Conservation (phyloP, 805 yeast species). For the Lachancea meyersii region DNA sequence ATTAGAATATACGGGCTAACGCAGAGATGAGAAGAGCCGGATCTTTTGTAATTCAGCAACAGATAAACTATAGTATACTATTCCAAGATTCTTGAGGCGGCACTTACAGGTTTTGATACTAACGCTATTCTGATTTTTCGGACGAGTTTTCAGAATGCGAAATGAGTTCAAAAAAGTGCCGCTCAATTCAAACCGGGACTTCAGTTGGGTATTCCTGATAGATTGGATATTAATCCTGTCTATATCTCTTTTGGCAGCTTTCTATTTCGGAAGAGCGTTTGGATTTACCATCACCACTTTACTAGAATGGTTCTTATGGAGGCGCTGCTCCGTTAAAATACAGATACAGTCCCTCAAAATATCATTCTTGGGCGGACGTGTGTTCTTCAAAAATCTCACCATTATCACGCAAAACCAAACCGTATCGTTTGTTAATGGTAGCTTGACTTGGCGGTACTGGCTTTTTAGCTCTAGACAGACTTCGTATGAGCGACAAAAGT, state of each 20-base stretch:
- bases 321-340: slow-evolving; percentile 47
- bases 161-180: slow-evolving; percentile 29
- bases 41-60: too few species aligned
- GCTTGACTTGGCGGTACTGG: slow-evolving; percentile 92
- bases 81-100: too few species aligned
- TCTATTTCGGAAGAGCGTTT: slow-evolving; percentile 67
- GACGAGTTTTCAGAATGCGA: slow-evolving; percentile 12
- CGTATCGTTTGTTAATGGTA: slow-evolving; percentile 60
- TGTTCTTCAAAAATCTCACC: slow-evolving; percentile 70
- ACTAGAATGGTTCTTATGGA: slow-evolving; percentile 58
- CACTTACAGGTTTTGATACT: too few species aligned
- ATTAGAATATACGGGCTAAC: too few species aligned
- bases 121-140: too few species aligned
- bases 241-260: slow-evolving; percentile 56
- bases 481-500: slow-evolving; percentile 17
- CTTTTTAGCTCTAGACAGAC: slow-evolving; percentile 38
- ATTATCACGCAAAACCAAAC: slow-evolving; percentile 71
- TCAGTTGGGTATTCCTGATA: slow-evolving; percentile 71
- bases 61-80: too few species aligned
- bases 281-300: slow-evolving; percentile 53
- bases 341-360: slow-evolving; percentile 69
- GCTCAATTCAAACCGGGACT: slow-evolving; percentile 27
- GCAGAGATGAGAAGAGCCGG: too few species aligned
- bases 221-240: slow-evolving; percentile 73
- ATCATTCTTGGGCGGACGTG: slow-evolving; percentile 75